A percentile compares a stretch with the other conserved stretches of the same genome.
These are phyloP conservation scores for Saccharomycopsis selenospora DNA, from an alignment of 805 yeast genomes.

Conservation along the genomic window DNA sequence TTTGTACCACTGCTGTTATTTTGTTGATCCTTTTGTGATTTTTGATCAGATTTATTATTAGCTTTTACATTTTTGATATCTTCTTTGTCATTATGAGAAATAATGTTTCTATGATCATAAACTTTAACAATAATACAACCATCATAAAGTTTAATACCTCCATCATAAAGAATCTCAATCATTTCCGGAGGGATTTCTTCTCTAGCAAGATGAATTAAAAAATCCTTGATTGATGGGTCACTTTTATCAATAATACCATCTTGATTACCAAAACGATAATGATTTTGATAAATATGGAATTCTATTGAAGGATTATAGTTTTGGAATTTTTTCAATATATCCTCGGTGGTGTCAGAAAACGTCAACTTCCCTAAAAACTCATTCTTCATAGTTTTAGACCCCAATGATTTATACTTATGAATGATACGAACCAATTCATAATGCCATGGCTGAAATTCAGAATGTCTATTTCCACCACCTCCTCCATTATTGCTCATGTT, in stretches of 20 bases:
- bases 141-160: slow-evolving; percentile 77
- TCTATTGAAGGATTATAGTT: slow-evolving; percentile 74
- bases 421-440: slow-evolving; percentile 13
- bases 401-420: slow-evolving; percentile 4
- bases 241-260: slow-evolving; percentile 81
- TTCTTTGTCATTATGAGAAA: slow-evolving; percentile 9
- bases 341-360: slow-evolving; percentile 36
- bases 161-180: slow-evolving; percentile 82
- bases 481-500: too few species aligned
- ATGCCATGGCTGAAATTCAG: slow-evolving; percentile 17
- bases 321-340: slow-evolving; percentile 68
- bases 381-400: neutral
- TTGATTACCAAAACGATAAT: slow-evolving; percentile 83
- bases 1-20: slow-evolving; percentile 13
- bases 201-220: slow-evolving; percentile 67
- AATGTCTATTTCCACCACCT: neutral
- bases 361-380: slow-evolving; percentile 9
- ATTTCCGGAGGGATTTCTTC: slow-evolving; percentile 86
- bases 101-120: slow-evolving; percentile 66
- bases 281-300: slow-evolving; percentile 86
- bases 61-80: neutral
- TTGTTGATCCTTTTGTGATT: neutral
- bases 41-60: neutral
- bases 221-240: slow-evolving; percentile 71
- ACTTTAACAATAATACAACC: slow-evolving; percentile 84